Base-by-base conservation (phyloP, 2,329 filamentous ascomycete species). In the Aspergillus oerlinghausenensis region DNA sequence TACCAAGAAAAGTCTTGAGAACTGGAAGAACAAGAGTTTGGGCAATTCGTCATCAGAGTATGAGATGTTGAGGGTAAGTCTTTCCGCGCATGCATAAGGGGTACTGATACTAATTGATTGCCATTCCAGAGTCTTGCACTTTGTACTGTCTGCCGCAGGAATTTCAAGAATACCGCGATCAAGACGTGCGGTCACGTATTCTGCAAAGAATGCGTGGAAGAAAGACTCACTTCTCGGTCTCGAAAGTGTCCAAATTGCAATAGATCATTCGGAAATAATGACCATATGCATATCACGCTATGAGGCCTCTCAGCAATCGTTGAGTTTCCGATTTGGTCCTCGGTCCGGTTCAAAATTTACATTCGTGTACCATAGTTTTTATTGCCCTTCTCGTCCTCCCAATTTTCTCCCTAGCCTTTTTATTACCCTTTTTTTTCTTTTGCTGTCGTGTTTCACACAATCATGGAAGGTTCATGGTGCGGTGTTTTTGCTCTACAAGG, bases 171-270 rank as follows among this genome's bases (percentile, higher is more conserved):
- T 70, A 96, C 92, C 0, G 88, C 88, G 9, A 83, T 99, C 72
- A 95, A 94, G 77, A 92, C 90, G 0, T 99, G 94, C 73, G 94
- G 94, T 1, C 94, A 99, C 73, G 84, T 96, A 50, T 96, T 97
- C 74, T 99, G 94, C 82, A 87, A 88, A 69, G 83, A 86, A 50
- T 99, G 94, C 71, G 89, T 97, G 25, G 90, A 96, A 62, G 89
- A 95, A 68, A 87, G 94, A 56, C 86, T 97, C 60, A 86, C 85
- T 49, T 96, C 94, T 68, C 89, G 94, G 38, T 92, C 93, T 77
- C 85, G 94, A 64, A 97, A 97, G 74, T 99, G 94, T 69, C 94
- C 94, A 2, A 93, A 90, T 65, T 99, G 95, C 80, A 91, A 89
- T 67, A 89, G 89, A 75, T 86, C 90, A 3, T 99, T 99, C 71